A percentile compares a stretch with the other conserved stretches of the same genome.
Evolutionary conservation across 345 rosid species (phyloP).

Genomic region (Eucalyptus pauciflora): DNA sequence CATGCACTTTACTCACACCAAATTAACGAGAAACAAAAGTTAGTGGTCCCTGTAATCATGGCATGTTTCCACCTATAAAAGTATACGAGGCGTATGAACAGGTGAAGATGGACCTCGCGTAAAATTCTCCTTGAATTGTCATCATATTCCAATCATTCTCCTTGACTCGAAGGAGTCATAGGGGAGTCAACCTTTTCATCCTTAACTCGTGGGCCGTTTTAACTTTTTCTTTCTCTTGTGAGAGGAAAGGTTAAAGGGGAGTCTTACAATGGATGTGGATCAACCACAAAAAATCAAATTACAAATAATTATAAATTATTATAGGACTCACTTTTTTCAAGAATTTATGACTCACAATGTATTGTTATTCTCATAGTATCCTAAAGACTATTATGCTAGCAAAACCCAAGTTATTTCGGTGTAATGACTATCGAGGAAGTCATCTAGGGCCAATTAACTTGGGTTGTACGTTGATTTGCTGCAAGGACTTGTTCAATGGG

Average conservation of each 20-base stretch:
- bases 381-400: too few species aligned
- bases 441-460: not conserved
- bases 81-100: not conserved
- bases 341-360: too few species aligned
- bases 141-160: not conserved
- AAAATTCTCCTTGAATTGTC: not conserved
- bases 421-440: not conserved
- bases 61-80: not conserved
- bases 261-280: not conserved
- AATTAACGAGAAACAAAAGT: not conserved
- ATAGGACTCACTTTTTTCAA: too few species aligned
- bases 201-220: not conserved
- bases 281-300: too few species aligned
- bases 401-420: too few species aligned
- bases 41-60: not conserved
- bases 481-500: too few species aligned
- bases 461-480: too few species aligned
- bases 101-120: not conserved
- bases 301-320: too few species aligned
- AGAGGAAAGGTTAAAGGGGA: not conserved
- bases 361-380: too few species aligned
- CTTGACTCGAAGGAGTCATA: not conserved
- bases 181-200: not conserved
- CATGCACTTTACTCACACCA: not conserved
- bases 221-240: not conserved